Percentiles rank a stretch among this genome's conserved stretches.
These are phyloP conservation scores for Meira miltonrushii DNA, from an alignment of 1,284 basidiomycete species.

Conservation along the genomic window DNA sequence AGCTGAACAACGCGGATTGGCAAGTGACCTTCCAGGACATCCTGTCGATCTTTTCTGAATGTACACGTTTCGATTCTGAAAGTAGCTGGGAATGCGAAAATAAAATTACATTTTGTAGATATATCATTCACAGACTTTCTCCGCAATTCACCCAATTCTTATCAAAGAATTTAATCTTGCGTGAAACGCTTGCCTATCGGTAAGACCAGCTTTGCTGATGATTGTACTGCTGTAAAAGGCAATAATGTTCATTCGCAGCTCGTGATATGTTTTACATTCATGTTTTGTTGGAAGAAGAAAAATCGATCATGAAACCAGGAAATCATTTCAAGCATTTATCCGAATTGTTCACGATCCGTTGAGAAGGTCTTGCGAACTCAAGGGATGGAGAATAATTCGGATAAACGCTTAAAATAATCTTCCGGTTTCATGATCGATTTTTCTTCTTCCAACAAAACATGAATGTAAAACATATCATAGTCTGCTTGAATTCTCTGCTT, in stretches of 20 bases:
- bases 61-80: constrained; percentile 40
- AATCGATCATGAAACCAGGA: constrained; percentile 56
- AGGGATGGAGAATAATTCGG: constrained; percentile 62
- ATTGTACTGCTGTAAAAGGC: constrained; percentile 17
- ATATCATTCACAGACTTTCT: too few relatives aligned
- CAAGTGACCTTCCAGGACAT: constrained; percentile 14
- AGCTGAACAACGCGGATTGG: constrained; percentile 18
- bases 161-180: constrained; percentile 46
- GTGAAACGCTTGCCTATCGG: constrained; percentile 30
- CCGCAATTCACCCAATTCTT: too few relatives aligned
- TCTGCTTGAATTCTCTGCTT: constrained; percentile 69
- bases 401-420: constrained; percentile 54
- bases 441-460: constrained; percentile 59
- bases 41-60: not conserved
- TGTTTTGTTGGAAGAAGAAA: constrained; percentile 58
- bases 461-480: constrained; percentile 61
- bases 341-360: constrained; percentile 64
- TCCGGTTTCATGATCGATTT: constrained; percentile 56
- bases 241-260: constrained; percentile 58
- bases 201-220: constrained; percentile 23
- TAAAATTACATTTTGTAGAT: too few relatives aligned
- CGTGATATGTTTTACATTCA: constrained; percentile 63
- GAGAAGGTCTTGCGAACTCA: constrained; percentile 45
- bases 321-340: constrained; percentile 54
- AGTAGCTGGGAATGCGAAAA: constrained; percentile 46